Percentiles rank a stretch among this genome's conserved stretches.
Conservation (phyloP, 139 green algal genomes). For the Auxenochlorella pyrenoidosa region DNA sequence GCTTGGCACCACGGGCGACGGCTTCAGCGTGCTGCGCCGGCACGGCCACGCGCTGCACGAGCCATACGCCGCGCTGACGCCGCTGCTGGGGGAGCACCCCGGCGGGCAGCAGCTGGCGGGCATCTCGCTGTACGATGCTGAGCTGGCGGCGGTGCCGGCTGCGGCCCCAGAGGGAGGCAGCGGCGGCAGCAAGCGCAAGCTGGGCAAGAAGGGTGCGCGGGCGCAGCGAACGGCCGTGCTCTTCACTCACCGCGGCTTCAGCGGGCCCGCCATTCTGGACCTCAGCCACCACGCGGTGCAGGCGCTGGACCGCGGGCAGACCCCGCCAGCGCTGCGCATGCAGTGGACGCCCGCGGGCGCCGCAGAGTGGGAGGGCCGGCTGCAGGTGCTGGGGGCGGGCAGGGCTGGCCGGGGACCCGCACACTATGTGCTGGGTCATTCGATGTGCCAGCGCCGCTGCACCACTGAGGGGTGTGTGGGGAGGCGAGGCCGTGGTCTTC, state of each 20-base stretch:
- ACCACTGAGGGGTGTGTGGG: too few species aligned
- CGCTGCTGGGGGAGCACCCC: slow-evolving; percentile 79
- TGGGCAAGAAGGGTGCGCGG: slow-evolving; percentile 22
- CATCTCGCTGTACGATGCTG: slow-evolving; percentile 60
- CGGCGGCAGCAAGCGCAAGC: slow-evolving; percentile 47
- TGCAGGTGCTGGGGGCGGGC: slow-evolving; percentile 30
- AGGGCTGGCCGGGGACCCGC: too few species aligned
- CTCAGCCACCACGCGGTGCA: slow-evolving; percentile 75
- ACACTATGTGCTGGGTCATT: too few species aligned
- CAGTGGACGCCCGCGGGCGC: slow-evolving; percentile 72
- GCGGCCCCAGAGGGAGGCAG: neutral
- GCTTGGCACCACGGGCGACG: slow-evolving; percentile 88
- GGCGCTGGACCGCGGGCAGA: slow-evolving; percentile 41
- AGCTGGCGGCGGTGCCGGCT: slow-evolving; percentile 22
- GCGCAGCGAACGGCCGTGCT: slow-evolving; percentile 79
- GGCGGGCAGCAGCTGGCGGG: slow-evolving; percentile 69
- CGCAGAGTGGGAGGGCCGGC: slow-evolving; percentile 61
- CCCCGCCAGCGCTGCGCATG: slow-evolving; percentile 42
- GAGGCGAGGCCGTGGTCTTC: too few species aligned
- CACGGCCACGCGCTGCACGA: slow-evolving; percentile 71
- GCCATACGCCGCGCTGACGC: slow-evolving; percentile 88
- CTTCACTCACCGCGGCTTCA: slow-evolving; percentile 89
- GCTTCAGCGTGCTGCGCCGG: slow-evolving; percentile 55
- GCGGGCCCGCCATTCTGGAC: slow-evolving; percentile 86
- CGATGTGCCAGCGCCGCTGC: too few species aligned